phyloP scores from a whole-genome alignment of 106 monocot genomes.

The Cymbidium sinense region DNA sequence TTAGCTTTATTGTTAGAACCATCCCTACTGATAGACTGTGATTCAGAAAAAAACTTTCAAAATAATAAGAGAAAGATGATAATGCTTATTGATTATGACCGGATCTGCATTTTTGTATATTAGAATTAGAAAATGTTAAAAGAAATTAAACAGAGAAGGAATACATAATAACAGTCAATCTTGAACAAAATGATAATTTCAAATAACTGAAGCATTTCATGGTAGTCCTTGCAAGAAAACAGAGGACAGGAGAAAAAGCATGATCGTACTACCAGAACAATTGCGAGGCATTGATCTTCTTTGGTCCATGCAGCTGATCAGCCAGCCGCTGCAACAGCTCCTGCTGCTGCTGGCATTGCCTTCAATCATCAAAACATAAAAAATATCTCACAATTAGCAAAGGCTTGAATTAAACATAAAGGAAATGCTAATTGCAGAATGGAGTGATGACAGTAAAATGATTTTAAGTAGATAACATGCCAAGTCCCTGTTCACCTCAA shows the following conservation, averaged over 20 bases:
- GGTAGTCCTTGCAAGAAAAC: not conserved
- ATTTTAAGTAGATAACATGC: not conserved
- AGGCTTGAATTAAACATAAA: not conserved
- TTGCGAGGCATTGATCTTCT: conserved; percentile 72
- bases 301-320: conserved; percentile 93
- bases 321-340: conserved; percentile 98
- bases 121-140: not conserved
- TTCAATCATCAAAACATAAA: conserved; percentile 23
- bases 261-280: conserved; percentile 68
- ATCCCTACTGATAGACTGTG: not conserved
- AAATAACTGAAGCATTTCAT: not conserved
- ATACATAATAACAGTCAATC: not conserved
- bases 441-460: not conserved
- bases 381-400: conserved; percentile 5
- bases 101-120: not conserved
- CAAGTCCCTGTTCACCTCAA: not conserved
- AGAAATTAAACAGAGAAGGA: not conserved
- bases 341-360: conserved; percentile 93
- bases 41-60: not conserved
- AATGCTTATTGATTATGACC: not conserved
- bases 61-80: not conserved
- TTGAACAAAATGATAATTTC: not conserved
- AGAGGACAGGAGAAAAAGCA: not conserved
- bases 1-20: no score
- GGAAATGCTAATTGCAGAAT: not conserved